Conservation (phyloP, 441 rosid species). For the Populus trichocarpa region DNA sequence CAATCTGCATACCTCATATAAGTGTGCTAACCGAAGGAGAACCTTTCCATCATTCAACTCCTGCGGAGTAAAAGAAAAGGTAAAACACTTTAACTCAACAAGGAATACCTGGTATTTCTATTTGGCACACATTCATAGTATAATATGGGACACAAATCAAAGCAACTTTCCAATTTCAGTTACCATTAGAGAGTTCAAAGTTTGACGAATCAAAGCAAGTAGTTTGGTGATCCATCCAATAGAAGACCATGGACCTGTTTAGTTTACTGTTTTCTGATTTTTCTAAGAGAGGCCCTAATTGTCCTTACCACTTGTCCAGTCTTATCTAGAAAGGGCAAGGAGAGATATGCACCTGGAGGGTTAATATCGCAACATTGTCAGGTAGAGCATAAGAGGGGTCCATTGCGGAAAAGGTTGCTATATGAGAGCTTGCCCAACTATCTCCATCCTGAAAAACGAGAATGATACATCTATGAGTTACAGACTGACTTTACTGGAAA, state of each 20-base stretch:
- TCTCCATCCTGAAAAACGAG: constrained; percentile 38
- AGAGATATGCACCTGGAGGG: constrained; percentile 34
- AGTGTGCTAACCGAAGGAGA: constrained; percentile 48
- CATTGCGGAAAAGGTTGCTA: constrained; percentile 43
- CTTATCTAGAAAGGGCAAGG: neutral
- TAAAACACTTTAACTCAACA: neutral
- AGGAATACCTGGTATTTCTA: constrained; percentile 1
- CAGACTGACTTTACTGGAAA: constrained; percentile 4
- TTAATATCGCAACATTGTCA: constrained; percentile 44
- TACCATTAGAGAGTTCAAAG: neutral
- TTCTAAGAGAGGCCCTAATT: neutral
- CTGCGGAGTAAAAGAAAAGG: constrained; percentile 20
- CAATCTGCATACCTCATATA: constrained; percentile 39
- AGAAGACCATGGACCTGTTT: neutral
- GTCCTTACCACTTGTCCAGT: constrained; percentile 1
- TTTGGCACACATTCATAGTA: neutral
- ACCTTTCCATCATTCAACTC: constrained; percentile 42
- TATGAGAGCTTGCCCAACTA: constrained; percentile 35
- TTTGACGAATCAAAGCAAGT: neutral
- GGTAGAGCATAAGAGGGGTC: constrained; percentile 50
- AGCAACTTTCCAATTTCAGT: neutral
- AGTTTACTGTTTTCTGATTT: neutral
- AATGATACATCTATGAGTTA: constrained; percentile 1
- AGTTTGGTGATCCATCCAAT: neutral
- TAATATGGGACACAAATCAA: neutral